Conservation (phyloP, 1,139 yeast species). For the Taiozyma onychis region DNA sequence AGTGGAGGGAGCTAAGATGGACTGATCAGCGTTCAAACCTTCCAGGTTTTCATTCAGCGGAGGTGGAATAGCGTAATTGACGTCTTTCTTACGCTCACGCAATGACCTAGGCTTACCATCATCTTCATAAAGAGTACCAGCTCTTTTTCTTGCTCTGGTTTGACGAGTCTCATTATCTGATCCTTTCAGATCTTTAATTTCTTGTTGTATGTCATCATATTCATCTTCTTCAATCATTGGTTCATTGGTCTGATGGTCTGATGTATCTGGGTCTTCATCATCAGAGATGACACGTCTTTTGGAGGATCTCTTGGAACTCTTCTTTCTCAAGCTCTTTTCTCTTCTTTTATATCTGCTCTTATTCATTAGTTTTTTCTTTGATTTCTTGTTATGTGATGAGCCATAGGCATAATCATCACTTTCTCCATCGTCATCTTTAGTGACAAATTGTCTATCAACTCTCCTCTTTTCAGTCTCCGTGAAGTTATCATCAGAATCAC, state of each 20-base stretch:
- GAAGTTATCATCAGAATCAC: conserved; percentile 4
- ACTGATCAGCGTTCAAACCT: conserved; percentile 17
- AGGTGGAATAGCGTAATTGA: conserved; percentile 85
- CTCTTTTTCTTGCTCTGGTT: conserved; percentile 1
- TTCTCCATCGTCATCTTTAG: conserved; percentile 26
- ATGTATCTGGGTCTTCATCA: conserved; percentile 9
- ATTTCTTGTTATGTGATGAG: conserved; percentile 1
- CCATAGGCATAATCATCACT: conserved; percentile 18
- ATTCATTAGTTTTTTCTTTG: conserved; percentile 4
- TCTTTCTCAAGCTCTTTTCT: not conserved
- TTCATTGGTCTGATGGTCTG: conserved; percentile 2
- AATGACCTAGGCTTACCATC: conserved; percentile 44
- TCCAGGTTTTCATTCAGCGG: conserved; percentile 53
- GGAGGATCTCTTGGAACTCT: not conserved
- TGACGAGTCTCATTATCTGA: conserved; percentile 18
- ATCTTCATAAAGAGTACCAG: conserved; percentile 3
- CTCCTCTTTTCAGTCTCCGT: conserved; percentile 10
- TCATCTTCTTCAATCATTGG: conserved; percentile 9
- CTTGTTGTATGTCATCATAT: conserved; percentile 23
- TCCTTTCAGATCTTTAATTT: conserved; percentile 36
- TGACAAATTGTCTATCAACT: conserved; percentile 19
- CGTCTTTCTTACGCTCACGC: conserved; percentile 65
- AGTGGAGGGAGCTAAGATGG: conserved; percentile 21
- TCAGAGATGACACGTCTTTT: not conserved
- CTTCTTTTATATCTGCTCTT: conserved; percentile 1